Evolutionary conservation across 2,329 filamentous ascomycete genomes (phyloP).

Genomic region (Pseudopithomyces chartarum): DNA sequence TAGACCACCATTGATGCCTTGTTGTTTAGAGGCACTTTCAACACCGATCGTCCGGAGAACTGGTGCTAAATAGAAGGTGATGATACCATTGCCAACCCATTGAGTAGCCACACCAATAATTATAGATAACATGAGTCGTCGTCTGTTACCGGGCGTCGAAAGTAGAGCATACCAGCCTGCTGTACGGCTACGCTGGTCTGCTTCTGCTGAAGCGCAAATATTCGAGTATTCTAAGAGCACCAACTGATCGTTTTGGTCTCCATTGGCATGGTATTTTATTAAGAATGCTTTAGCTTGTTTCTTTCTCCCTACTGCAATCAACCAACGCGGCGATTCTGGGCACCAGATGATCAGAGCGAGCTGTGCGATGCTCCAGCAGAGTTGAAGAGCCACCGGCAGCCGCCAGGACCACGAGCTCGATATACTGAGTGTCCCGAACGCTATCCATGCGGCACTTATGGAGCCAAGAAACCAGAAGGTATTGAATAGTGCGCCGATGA

Average conservation of each 20-base stretch:
- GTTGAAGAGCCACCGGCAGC: constrained; percentile 13
- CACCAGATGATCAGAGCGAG: constrained; percentile 12
- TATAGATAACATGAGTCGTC: constrained; percentile 46
- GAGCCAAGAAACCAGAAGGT: constrained; percentile 21
- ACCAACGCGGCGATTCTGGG: constrained; percentile 65
- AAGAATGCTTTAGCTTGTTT: too few species aligned
- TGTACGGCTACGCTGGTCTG: not conserved
- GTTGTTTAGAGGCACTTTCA: constrained; percentile 38
- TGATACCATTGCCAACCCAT: constrained; percentile 49
- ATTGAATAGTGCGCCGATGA: constrained; percentile 22
- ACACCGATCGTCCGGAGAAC: constrained; percentile 48
- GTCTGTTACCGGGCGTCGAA: constrained; percentile 41
- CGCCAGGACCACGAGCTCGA: constrained; percentile 18
- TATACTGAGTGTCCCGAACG: constrained; percentile 13
- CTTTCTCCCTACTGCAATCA: constrained; percentile 60
- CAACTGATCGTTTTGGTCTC: constrained; percentile 39
- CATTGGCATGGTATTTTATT: constrained; percentile 57
- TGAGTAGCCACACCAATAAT: constrained; percentile 45
- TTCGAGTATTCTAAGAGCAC: constrained; percentile 12
- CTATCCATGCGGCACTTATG: constrained; percentile 13
- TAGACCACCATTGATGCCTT: constrained; percentile 47
- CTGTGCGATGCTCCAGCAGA: constrained; percentile 14
- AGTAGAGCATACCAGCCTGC: constrained; percentile 17
- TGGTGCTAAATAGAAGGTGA: constrained; percentile 45
- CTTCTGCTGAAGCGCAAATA: constrained; percentile 7